phyloP scores from a whole-genome alignment of 2,329 filamentous ascomycete genomes.

The Cladosporium sp. region DNA sequence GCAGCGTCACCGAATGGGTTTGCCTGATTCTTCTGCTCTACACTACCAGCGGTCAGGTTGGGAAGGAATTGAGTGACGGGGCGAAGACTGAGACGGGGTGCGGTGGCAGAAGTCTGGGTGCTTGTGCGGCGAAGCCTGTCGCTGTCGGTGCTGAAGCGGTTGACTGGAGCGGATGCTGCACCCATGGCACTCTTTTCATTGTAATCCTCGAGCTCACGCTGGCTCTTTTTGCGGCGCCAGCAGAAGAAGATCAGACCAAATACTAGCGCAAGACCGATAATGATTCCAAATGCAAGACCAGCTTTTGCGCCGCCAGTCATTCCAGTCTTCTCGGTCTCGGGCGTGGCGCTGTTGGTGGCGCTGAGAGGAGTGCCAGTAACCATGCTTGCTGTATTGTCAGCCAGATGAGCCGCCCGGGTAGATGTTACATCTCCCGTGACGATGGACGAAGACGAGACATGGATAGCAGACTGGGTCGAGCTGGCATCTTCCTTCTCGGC shows the following conservation, averaged over 20 bases:
- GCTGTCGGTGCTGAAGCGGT: constrained; percentile 28
- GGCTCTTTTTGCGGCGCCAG: constrained; percentile 70
- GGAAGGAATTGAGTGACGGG: constrained; percentile 83
- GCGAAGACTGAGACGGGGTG: constrained; percentile 81
- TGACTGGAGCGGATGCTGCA: constrained; percentile 18
- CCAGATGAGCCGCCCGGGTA: not conserved
- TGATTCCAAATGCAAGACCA: constrained; percentile 79
- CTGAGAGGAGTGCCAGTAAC: constrained; percentile 20
- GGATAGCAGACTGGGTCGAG: not conserved
- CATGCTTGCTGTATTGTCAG: constrained; percentile 12
- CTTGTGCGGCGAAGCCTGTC: constrained; percentile 38
- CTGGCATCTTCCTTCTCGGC: not conserved
- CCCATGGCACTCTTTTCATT: constrained; percentile 43
- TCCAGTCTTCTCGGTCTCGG: constrained; percentile 29
- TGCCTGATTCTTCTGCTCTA: constrained; percentile 32
- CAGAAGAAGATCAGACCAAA: constrained; percentile 70
- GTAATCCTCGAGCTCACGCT: constrained; percentile 42
- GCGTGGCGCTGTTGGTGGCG: not conserved
- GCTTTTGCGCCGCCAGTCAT: constrained; percentile 62
- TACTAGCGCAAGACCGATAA: constrained; percentile 67
- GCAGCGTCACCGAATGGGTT: constrained; percentile 41
- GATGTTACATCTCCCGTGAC: constrained; percentile 22
- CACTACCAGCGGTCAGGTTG: constrained; percentile 53
- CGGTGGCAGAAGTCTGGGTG: constrained; percentile 53
- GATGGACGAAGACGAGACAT: constrained; percentile 21